Conservation (phyloP, 1,284 basidiomycete genomes). For the Trametes polyzona region DNA sequence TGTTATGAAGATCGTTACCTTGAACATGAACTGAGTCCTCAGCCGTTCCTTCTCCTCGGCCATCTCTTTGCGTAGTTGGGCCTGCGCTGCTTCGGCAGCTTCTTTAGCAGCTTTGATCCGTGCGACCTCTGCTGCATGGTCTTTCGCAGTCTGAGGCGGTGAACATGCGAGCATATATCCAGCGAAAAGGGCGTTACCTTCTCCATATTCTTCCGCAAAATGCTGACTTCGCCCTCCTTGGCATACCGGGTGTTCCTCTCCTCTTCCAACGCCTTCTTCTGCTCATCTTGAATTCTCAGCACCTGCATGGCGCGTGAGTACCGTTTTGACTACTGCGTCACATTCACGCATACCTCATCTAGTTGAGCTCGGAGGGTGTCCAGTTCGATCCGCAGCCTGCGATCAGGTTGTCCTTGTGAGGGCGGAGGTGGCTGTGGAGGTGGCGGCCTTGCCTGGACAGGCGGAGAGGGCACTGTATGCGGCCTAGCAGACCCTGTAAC, state of each 20-base stretch:
- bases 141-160: conserved; percentile 53
- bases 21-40: conserved; percentile 71
- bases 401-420: conserved; percentile 14
- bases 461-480: background rate
- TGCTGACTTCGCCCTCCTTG: conserved; percentile 66
- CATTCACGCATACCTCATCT: conserved; percentile 45
- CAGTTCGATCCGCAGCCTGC: conserved; percentile 23
- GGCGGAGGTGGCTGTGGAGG: conserved; percentile 7
- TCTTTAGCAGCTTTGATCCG: conserved; percentile 64
- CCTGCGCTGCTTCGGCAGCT: conserved; percentile 57
- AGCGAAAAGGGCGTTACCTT: conserved; percentile 44
- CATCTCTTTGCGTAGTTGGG: conserved; percentile 58
- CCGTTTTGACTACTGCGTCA: too few species aligned
- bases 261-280: conserved; percentile 48
- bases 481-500: background rate
- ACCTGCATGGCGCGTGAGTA: conserved; percentile 43
- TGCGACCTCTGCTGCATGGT: conserved; percentile 59
- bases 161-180: background rate
- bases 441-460: background rate
- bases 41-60: conserved; percentile 71
- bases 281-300: conserved; percentile 48
- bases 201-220: conserved; percentile 59
- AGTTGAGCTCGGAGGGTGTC: conserved; percentile 47
- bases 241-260: conserved; percentile 51
- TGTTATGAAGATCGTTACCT: conserved; percentile 43